These are phyloP conservation scores for Puccinellia tenuiflora DNA, from an alignment of 176 grass and related monocot species.

Conservation along the genomic window DNA sequence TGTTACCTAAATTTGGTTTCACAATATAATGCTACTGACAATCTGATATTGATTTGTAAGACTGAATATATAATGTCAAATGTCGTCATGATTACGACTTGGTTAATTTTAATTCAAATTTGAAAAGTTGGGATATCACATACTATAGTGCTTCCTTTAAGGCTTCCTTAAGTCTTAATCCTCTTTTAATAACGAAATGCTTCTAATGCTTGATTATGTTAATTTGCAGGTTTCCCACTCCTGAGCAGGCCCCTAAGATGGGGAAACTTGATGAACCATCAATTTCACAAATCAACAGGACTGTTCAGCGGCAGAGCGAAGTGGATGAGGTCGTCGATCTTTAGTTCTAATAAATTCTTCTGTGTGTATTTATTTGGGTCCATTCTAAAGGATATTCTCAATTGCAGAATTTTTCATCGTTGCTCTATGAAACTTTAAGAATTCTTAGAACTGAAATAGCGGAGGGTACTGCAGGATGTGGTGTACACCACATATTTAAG, in stretches of 20 bases:
- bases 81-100: background rate
- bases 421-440: constrained; percentile 31
- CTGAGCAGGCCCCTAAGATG: constrained; percentile 50
- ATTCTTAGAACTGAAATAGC: constrained; percentile 38
- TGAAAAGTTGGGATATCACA: background rate
- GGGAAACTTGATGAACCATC: constrained; percentile 40
- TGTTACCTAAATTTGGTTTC: background rate
- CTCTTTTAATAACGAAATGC: background rate
- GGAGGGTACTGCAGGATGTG: constrained; percentile 26
- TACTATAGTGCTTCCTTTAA: background rate
- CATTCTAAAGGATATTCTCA: constrained; percentile 15
- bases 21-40: background rate
- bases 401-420: constrained; percentile 37
- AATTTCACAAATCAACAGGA: constrained; percentile 22
- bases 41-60: background rate
- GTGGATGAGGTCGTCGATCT: constrained; percentile 37
- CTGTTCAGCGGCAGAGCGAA: constrained; percentile 39
- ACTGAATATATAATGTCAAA: background rate
- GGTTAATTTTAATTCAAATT: background rate
- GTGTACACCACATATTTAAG: constrained; percentile 67
- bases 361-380: background rate
- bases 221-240: constrained; percentile 54
- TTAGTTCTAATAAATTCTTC: background rate
- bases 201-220: background rate
- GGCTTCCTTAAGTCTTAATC: background rate